A percentile compares a stretch with the other conserved stretches of the same genome.
Evolutionary conservation across 1,284 basidiomycete species (phyloP).

Genomic region (Papiliotrema terrestris): DNA sequence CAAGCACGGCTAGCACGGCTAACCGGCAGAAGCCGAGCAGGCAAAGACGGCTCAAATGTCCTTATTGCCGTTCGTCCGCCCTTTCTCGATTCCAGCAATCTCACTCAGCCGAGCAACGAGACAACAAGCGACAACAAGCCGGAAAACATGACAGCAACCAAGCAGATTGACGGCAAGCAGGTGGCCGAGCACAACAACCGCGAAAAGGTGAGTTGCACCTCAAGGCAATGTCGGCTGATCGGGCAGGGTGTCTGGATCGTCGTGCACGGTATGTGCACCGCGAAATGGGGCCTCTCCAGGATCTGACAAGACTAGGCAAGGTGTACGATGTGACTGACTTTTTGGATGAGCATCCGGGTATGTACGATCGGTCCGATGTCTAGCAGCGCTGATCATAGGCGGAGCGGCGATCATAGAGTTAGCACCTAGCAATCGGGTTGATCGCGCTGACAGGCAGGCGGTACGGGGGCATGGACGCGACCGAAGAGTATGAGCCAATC

Average conservation of each 20-base stretch:
- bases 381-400: slow-evolving; percentile 48
- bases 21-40: no score
- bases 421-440: neutral
- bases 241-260: slow-evolving; percentile 78
- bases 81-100: no score
- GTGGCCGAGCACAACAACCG: slow-evolving; percentile 45
- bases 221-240: slow-evolving; percentile 5
- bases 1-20: no score
- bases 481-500: slow-evolving; percentile 77
- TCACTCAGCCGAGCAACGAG: neutral
- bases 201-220: slow-evolving; percentile 35
- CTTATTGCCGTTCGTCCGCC: no score
- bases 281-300: neutral
- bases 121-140: neutral
- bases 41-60: no score
- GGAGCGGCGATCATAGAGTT: slow-evolving; percentile 60
- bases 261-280: slow-evolving; percentile 62
- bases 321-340: slow-evolving; percentile 77
- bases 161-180: slow-evolving; percentile 41
- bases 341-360: slow-evolving; percentile 65
- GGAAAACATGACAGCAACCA: slow-evolving; percentile 21
- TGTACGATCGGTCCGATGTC: slow-evolving; percentile 10
- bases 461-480: slow-evolving; percentile 73
- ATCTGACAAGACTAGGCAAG: slow-evolving; percentile 51
- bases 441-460: slow-evolving; percentile 41